phyloP scores from a whole-genome alignment of 495 filamentous ascomycete genomes.

The Hypoxylon intermedium region DNA sequence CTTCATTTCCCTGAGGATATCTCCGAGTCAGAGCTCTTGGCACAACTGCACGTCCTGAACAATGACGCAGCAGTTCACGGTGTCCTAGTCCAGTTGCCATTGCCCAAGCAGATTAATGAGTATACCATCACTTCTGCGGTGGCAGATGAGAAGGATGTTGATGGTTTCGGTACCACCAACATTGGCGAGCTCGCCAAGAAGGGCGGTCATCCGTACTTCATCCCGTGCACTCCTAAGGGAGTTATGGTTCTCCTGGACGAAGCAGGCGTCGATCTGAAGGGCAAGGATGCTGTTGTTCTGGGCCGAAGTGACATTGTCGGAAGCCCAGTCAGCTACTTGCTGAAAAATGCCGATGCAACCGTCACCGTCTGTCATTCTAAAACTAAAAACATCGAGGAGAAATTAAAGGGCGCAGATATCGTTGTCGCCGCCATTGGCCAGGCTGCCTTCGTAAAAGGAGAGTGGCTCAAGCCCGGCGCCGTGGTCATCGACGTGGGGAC shows the following conservation, averaged over 20 bases:
- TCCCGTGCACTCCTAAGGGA: conserved; percentile 94
- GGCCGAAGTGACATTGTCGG: conserved; percentile 97
- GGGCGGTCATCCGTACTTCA: conserved; percentile 84
- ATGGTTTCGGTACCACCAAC: conserved; percentile 92
- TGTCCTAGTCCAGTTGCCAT: conserved; percentile 90
- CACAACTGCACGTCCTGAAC: conserved; percentile 81
- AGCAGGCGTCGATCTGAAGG: conserved; percentile 79
- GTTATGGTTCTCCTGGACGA: conserved; percentile 91
- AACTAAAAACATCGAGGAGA: conserved; percentile 72
- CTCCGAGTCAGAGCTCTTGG: conserved; percentile 83
- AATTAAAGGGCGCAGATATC: conserved; percentile 86
- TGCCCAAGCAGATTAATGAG: conserved; percentile 89
- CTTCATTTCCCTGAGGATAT: conserved; percentile 81
- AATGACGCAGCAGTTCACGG: conserved; percentile 87
- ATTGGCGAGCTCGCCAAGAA: conserved; percentile 96
- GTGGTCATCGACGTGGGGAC: conserved; percentile 98
- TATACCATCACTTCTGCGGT: conserved; percentile 88
- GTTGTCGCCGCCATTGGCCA: conserved; percentile 91
- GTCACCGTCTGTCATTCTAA: conserved; percentile 95
- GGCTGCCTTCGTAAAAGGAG: conserved; percentile 85
- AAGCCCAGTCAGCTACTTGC: conserved; percentile 91
- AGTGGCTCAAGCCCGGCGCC: conserved; percentile 91
- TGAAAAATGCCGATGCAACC: conserved; percentile 94
- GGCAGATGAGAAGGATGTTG: conserved; percentile 93
- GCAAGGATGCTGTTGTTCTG: conserved; percentile 93